Percentiles rank a stretch among this genome's conserved stretches.
These are phyloP conservation scores for Ogataea ramenticola DNA, from an alignment of 805 yeast genomes.

Conservation along the genomic window DNA sequence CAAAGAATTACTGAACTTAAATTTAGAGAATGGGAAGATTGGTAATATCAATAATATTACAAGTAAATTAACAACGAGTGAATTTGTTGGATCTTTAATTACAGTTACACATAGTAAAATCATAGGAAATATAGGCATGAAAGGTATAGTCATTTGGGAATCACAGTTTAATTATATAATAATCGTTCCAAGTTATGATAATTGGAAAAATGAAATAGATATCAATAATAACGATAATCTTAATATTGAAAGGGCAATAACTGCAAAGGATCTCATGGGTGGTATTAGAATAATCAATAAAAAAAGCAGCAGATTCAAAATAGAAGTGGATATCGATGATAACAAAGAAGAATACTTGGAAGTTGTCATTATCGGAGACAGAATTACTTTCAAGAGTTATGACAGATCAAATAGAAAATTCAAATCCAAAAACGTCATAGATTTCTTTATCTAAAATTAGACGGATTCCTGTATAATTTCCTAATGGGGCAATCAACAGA, in stretches of 20 bases:
- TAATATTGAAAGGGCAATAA: neutral
- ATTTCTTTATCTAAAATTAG: neutral
- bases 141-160: conserved; percentile 83
- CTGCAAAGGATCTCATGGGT: conserved; percentile 36
- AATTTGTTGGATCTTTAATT: conserved; percentile 69
- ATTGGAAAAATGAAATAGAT: conserved; percentile 25
- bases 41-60: conserved; percentile 28
- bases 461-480: too few species aligned
- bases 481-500: neutral
- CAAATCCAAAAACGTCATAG: conserved; percentile 36
- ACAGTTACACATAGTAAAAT: conserved; percentile 53
- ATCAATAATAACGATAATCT: conserved; percentile 12
- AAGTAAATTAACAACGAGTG: conserved; percentile 64
- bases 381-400: conserved; percentile 65
- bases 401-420: conserved; percentile 84
- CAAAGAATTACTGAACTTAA: conserved; percentile 35
- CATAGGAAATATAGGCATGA: conserved; percentile 46
- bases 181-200: conserved; percentile 38
- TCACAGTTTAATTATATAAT: conserved; percentile 65
- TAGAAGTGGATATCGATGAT: conserved; percentile 32
- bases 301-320: conserved; percentile 53
- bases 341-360: conserved; percentile 32
- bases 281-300: conserved; percentile 65
- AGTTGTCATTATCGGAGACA: conserved; percentile 70
- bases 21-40: conserved; percentile 6